Conservation (phyloP, 1,284 basidiomycete species). For the Leccinum fallax region DNA sequence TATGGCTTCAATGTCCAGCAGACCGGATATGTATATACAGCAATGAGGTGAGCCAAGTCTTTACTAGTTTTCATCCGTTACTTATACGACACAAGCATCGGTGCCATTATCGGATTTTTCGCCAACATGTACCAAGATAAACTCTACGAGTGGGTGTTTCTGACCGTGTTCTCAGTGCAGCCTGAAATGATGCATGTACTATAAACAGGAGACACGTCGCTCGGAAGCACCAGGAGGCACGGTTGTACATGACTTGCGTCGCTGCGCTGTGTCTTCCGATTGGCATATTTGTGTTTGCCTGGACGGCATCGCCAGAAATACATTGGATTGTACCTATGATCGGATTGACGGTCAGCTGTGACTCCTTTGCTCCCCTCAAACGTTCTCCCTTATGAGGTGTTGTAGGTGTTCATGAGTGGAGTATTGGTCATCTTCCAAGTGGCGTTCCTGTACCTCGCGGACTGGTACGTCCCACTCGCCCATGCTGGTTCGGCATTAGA, state of each 20-base stretch:
- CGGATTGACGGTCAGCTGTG: constrained; percentile 40
- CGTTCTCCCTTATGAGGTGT: neutral
- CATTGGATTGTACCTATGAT: constrained; percentile 47
- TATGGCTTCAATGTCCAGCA: constrained; percentile 69
- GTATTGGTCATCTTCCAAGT: too few species aligned
- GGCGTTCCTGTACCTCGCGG: too few species aligned
- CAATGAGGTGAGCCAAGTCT: constrained; percentile 53
- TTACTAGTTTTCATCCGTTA: neutral
- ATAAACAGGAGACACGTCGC: constrained; percentile 15
- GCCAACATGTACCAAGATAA: constrained; percentile 68
- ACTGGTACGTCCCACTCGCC: too few species aligned
- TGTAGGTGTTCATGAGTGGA: too few species aligned
- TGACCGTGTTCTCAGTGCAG: neutral
- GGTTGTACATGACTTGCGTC: constrained; percentile 55
- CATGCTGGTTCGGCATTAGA: too few species aligned
- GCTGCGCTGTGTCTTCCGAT: constrained; percentile 55
- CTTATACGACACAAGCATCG: constrained; percentile 49
- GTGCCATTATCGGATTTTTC: constrained; percentile 57
- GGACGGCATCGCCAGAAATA: constrained; percentile 35
- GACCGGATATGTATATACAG: constrained; percentile 62
- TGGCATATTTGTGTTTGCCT: constrained; percentile 55
- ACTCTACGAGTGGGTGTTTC: constrained; percentile 56
- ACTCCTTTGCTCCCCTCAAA: neutral
- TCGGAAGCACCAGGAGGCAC: constrained; percentile 10
- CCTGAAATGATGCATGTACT: neutral